These are phyloP conservation scores for Tothia fuscella DNA, from an alignment of 2,329 filamentous ascomycete genomes.

Conservation along the genomic window DNA sequence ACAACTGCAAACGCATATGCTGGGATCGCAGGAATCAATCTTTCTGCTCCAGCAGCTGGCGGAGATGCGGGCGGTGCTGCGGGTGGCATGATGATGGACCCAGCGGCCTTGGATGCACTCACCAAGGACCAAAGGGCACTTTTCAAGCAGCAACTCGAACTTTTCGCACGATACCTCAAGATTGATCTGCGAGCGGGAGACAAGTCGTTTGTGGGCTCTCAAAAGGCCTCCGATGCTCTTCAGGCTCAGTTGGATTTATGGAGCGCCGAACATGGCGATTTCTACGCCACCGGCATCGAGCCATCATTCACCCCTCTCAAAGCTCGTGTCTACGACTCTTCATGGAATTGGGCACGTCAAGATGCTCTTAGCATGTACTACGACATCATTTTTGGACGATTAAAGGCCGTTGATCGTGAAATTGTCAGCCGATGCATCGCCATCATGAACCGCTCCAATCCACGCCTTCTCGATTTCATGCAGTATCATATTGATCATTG, in stretches of 20 bases:
- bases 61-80: slow-evolving; percentile 60
- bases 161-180: slow-evolving; percentile 91
- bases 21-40: slow-evolving; percentile 64
- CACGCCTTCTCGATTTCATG: slow-evolving; percentile 94
- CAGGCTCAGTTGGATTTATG: slow-evolving; percentile 92
- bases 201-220: slow-evolving; percentile 75
- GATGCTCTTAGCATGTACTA: slow-evolving; percentile 98
- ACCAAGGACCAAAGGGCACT: slow-evolving; percentile 93
- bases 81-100: slow-evolving; percentile 99
- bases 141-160: slow-evolving; percentile 96
- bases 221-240: slow-evolving; percentile 75
- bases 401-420: slow-evolving; percentile 87
- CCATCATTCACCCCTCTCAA: slow-evolving; percentile 89
- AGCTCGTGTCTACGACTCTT: slow-evolving; percentile 92
- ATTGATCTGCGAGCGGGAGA: slow-evolving; percentile 94
- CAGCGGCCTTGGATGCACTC: slow-evolving; percentile 86
- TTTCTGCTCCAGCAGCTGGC: slow-evolving; percentile 60
- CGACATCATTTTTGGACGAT: slow-evolving; percentile 93
- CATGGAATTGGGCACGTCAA: slow-evolving; percentile 98
- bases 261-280: slow-evolving; percentile 90
- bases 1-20: slow-evolving; percentile 85
- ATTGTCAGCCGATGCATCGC: slow-evolving; percentile 98
- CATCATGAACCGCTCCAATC: slow-evolving; percentile 98
- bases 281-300: slow-evolving; percentile 89
- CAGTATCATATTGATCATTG: slow-evolving; percentile 99